Conservation (phyloP, 1,284 basidiomycete species). For the Cutaneotrichosporon mucoides region DNA sequence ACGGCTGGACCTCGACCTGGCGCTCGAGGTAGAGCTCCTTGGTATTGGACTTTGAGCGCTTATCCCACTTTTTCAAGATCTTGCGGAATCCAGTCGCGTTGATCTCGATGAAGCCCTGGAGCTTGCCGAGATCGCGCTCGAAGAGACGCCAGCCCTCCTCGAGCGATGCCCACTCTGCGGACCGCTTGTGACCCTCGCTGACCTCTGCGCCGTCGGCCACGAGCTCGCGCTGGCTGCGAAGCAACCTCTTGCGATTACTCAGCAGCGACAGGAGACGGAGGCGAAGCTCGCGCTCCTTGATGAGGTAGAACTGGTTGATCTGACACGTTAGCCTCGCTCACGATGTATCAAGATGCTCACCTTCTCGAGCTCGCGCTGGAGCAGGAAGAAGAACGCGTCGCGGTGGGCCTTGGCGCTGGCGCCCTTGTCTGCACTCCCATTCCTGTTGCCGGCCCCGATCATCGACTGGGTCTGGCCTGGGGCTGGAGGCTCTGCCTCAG, state of each 20-base stretch:
- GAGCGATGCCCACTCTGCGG: conserved; percentile 86
- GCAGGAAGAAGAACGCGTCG: conserved; percentile 98
- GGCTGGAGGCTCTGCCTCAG: conserved; percentile 42
- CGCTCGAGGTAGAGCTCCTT: conserved; percentile 95
- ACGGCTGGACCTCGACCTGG: conserved; percentile 97
- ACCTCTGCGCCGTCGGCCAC: conserved; percentile 57
- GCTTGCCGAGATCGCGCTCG: conserved; percentile 91
- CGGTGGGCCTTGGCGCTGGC: conserved; percentile 83
- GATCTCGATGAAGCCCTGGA: conserved; percentile 97
- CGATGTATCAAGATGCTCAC: conserved; percentile 48
- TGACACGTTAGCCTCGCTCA: conserved; percentile 39
- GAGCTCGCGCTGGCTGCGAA: conserved; percentile 27
- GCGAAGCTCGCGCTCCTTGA: conserved; percentile 94
- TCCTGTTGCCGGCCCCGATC: conserved; percentile 7
- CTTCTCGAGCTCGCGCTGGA: conserved; percentile 97
- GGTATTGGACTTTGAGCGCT: conserved; percentile 86
- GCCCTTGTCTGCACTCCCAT: conserved; percentile 28
- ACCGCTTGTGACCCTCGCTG: conserved; percentile 50
- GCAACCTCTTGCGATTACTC: conserved; percentile 73
- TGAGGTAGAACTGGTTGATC: conserved; percentile 99
- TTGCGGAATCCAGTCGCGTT: conserved; percentile 97
- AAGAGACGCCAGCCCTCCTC: conserved; percentile 94
- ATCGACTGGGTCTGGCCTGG: conserved; percentile 28
- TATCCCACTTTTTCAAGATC: conserved; percentile 99
- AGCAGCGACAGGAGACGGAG: conserved; percentile 86